These are phyloP conservation scores for Mycena belliarum DNA, from an alignment of 768 basidiomycete genomes.

Conservation along the genomic window DNA sequence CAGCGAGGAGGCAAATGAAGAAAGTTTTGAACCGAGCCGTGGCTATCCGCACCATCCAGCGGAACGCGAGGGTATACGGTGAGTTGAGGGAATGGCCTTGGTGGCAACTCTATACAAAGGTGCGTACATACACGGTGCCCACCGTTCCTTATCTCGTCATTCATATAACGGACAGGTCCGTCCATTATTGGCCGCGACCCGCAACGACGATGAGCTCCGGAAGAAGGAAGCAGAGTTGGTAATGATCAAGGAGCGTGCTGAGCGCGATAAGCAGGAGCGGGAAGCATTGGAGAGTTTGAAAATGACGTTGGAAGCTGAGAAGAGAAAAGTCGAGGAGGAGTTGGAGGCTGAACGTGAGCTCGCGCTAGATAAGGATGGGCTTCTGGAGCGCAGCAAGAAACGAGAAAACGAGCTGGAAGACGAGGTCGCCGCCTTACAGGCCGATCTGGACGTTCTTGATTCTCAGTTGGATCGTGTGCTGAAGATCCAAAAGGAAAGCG, in stretches of 20 bases:
- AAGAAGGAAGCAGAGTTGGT: constrained; percentile 84
- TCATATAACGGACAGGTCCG: constrained; percentile 58
- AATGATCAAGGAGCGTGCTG: constrained; percentile 80
- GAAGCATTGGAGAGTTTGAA: constrained; percentile 78
- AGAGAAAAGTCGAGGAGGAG: constrained; percentile 76
- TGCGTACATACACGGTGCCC: constrained; percentile 25
- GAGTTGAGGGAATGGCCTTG: constrained; percentile 95
- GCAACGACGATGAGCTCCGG: constrained; percentile 89
- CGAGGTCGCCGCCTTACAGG: constrained; percentile 76
- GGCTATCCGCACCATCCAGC: constrained; percentile 90
- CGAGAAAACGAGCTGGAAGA: constrained; percentile 87
- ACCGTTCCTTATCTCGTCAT: constrained; percentile 2
- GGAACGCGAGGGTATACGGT: constrained; percentile 89
- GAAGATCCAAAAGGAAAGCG: constrained; percentile 73
- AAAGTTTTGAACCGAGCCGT: constrained; percentile 92
- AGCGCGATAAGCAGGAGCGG: constrained; percentile 81
- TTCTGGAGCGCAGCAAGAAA: constrained; percentile 81
- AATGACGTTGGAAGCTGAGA: constrained; percentile 82
- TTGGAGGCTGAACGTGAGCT: constrained; percentile 82
- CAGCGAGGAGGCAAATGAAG: constrained; percentile 86
- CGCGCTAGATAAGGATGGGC: constrained; percentile 77
- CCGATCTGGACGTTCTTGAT: constrained; percentile 82
- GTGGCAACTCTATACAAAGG: constrained; percentile 98
- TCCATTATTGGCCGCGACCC: constrained; percentile 88
- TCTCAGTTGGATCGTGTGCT: constrained; percentile 83